Percentiles rank a stretch among this genome's conserved stretches.
These are phyloP conservation scores for Bullera alba DNA, from an alignment of 768 basidiomycete species.

Conservation along the genomic window DNA sequence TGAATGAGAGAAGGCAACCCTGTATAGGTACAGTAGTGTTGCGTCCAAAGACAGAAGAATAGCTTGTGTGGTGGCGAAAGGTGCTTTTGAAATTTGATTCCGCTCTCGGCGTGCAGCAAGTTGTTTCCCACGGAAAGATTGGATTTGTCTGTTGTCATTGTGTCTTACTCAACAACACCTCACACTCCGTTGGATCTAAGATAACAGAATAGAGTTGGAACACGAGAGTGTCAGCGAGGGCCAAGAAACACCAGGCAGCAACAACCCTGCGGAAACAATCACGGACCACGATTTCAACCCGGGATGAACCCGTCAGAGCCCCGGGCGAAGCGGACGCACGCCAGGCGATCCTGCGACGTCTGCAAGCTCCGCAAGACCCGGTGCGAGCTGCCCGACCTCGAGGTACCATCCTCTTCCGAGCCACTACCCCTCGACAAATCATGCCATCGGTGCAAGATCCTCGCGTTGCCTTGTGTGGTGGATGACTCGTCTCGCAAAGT, in stretches of 20 bases:
- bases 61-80: background rate
- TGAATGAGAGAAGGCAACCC: background rate
- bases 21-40: background rate
- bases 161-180: too few species aligned
- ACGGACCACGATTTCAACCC: too few species aligned
- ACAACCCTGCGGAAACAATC: too few species aligned
- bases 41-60: background rate
- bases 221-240: too few species aligned
- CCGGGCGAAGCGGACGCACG: slow-evolving; percentile 33
- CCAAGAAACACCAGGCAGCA: too few species aligned
- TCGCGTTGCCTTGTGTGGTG: slow-evolving; percentile 33
- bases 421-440: slow-evolving; percentile 29
- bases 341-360: slow-evolving; percentile 34
- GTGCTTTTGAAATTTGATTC: background rate
- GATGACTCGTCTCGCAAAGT: slow-evolving; percentile 26
- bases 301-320: too few species aligned
- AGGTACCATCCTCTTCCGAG: slow-evolving; percentile 19
- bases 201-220: too few species aligned
- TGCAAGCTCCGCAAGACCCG: slow-evolving; percentile 39
- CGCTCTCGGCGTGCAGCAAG: background rate
- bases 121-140: too few species aligned
- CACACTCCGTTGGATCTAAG: too few species aligned
- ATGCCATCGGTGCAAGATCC: slow-evolving; percentile 35
- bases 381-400: slow-evolving; percentile 37
- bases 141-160: too few species aligned